A percentile compares a stretch with the other conserved stretches of the same genome.
phyloP scores from a whole-genome alignment of 768 basidiomycete genomes.

The Tulasnella sp. region DNA sequence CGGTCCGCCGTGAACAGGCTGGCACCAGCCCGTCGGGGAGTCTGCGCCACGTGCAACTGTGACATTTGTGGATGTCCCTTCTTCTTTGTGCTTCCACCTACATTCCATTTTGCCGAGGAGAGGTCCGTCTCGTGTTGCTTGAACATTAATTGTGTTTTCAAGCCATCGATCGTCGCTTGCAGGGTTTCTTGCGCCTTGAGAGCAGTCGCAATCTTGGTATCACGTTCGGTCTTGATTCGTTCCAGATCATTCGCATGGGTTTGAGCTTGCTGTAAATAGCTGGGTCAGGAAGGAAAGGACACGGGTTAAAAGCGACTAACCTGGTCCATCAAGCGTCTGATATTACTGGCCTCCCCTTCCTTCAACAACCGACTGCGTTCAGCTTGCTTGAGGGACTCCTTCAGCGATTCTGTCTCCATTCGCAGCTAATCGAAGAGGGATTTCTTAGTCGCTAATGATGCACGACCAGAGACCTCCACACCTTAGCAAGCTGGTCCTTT shows the following conservation, averaged over 20 bases:
- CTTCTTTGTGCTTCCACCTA: not conserved
- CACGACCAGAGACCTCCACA: not conserved
- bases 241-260: not conserved
- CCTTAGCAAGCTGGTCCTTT: not conserved
- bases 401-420: conserved; percentile 1
- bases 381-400: not conserved
- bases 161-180: not conserved
- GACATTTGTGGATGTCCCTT: not conserved
- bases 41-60: not conserved
- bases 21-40: not conserved
- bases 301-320: not conserved
- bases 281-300: not conserved
- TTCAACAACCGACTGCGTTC: conserved; percentile 1
- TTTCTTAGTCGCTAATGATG: not conserved
- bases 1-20: not conserved
- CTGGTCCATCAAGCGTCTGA: conserved; percentile 10
- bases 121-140: conserved; percentile 1
- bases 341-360: conserved; percentile 12
- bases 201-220: not conserved
- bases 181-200: not conserved
- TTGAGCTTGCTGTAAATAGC: conserved; percentile 6
- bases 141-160: conserved; percentile 3
- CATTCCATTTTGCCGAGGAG: conserved; percentile 5
- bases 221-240: conserved; percentile 2
- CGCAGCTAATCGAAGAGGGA: not conserved